Conservation (phyloP, 306 rosid species). For the Mucuna pruriens region DNA sequence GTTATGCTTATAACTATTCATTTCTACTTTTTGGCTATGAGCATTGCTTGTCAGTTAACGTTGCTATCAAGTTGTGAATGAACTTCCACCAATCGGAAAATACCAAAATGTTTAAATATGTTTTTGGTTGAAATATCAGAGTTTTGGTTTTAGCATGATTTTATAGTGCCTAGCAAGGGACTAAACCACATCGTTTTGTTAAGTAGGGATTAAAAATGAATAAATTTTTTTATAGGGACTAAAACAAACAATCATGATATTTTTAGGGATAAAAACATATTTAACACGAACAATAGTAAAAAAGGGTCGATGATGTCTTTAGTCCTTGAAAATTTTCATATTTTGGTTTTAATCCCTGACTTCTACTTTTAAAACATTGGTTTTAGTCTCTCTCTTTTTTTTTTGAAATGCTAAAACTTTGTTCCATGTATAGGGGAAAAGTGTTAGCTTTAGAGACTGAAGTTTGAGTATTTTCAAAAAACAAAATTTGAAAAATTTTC, state of each 20-base stretch:
- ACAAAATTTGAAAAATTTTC: too few relatives aligned
- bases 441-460: too few relatives aligned
- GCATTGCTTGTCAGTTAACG: constrained; percentile 1
- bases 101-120: neutral
- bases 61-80: neutral
- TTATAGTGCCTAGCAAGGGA: too few relatives aligned
- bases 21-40: neutral
- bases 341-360: too few relatives aligned
- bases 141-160: neutral
- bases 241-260: neutral
- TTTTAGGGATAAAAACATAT: neutral
- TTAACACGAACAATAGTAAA: neutral
- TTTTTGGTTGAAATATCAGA: neutral
- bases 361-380: too few relatives aligned
- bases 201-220: neutral
- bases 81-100: neutral
- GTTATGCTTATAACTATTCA: neutral
- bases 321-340: too few relatives aligned
- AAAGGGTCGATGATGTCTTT: too few relatives aligned
- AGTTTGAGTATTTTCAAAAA: too few relatives aligned
- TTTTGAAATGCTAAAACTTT: too few relatives aligned
- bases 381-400: too few relatives aligned
- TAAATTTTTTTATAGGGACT: too few relatives aligned
- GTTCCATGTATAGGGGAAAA: too few relatives aligned
- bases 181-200: neutral